A percentile compares a stretch with the other conserved stretches of the same genome.
These are phyloP conservation scores for Deinandra increscens DNA, from an alignment of 129 eudicot species.

Conservation along the genomic window DNA sequence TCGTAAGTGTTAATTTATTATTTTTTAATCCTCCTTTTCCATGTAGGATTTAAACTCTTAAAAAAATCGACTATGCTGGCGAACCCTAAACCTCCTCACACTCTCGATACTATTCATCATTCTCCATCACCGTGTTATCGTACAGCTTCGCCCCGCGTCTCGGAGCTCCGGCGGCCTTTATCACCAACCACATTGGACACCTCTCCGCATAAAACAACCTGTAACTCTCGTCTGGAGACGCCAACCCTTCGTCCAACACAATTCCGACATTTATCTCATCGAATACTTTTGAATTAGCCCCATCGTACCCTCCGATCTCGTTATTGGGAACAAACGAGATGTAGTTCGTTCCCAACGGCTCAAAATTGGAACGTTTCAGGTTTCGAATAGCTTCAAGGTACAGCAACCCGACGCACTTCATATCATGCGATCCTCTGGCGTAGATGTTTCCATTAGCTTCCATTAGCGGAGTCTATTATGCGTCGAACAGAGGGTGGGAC, in stretches of 20 bases:
- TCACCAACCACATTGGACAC: conserved; percentile 79
- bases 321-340: conserved; percentile 86
- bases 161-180: conserved; percentile 79
- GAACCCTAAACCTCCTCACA: conserved; percentile 86
- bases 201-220: conserved; percentile 78
- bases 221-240: conserved; percentile 59
- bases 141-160: conserved; percentile 96
- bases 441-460: conserved; percentile 60
- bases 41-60: too few relatives aligned
- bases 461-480: conserved; percentile 37
- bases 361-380: conserved; percentile 54
- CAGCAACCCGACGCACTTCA: conserved; percentile 95
- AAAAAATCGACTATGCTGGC: too few relatives aligned
- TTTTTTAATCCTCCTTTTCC: too few relatives aligned
- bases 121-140: conserved; percentile 86
- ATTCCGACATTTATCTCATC: conserved; percentile 86
- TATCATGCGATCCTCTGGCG: conserved; percentile 96
- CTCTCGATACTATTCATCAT: conserved; percentile 88
- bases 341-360: conserved; percentile 61
- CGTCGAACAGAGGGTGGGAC: conserved; percentile 65
- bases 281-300: conserved; percentile 57
- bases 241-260: conserved; percentile 86
- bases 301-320: conserved; percentile 92
- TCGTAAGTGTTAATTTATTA: too few relatives aligned
- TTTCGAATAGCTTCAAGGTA: conserved; percentile 86